Evolutionary conservation across 805 yeast species (phyloP), one percentile per base, ranked within the genome.

Genomic region (Priceomyces castillae): DNA sequence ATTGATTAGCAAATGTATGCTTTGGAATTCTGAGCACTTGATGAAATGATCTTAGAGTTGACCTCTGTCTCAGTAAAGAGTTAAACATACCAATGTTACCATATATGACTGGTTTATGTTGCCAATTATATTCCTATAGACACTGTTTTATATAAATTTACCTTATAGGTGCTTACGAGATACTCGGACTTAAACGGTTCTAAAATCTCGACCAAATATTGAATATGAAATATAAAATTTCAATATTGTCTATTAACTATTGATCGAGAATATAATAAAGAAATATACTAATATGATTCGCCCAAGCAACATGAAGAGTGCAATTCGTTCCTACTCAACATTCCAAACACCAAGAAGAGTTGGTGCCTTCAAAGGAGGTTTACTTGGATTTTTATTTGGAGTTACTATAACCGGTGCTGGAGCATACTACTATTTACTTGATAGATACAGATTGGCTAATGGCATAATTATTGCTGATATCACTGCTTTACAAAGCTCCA

Each of bases 311-410:
- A 37, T 37, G 40, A 48, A 39, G 42, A 30, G 43, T 11, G 26
- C 59, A 20, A 44, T 50, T 40, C 70, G 70, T 48, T 40, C 61
- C 30, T 66, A 65, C 49, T 59, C 74, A 35, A 48, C 58, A 14
- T 52, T 50, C 10, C 43, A 58, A 25, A 45, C 54, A 4, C 65
- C 72, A 16, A 65, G 58, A 48, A 67, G 57, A 47, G 59, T 68
- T 6, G 76, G 75, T 7, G 64, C 74, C 22, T 57, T 71, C 50
- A 67, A 71, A 58, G 75, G 76, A 16, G 78, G 77, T 4, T 70
- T 88, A 49, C 68, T 86, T 42, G 96, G 96, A 1, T 89, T 88
- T 64, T 74, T 88, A 42, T 69, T 82, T 23, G 96, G 96, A 36
- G 85, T 84, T 30, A 71, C 88, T 17, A 61, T 76, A 48, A 84